phyloP scores from a whole-genome alignment of 768 basidiomycete species.

The Tricholoma bakamatsutake region DNA sequence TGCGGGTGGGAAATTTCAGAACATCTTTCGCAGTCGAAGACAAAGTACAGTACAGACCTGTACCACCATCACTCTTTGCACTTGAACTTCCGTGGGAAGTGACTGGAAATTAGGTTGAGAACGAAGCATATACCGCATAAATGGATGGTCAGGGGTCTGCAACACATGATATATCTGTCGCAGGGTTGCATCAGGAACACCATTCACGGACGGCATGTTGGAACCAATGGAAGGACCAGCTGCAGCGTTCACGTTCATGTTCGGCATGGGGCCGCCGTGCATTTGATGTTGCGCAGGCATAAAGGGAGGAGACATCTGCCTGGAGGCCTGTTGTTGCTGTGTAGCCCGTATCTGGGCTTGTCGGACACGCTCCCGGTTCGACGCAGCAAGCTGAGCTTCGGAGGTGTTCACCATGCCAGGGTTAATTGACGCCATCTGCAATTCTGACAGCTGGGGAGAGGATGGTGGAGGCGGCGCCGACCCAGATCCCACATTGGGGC shows the following conservation, averaged over 20 bases:
- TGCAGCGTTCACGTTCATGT: constrained; percentile 12
- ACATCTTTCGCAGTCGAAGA: not conserved
- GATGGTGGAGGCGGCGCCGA: constrained; percentile 11
- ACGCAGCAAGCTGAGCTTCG: constrained; percentile 32
- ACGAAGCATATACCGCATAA: constrained; percentile 49
- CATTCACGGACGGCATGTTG: constrained; percentile 14
- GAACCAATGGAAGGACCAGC: constrained; percentile 16
- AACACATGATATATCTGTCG: constrained; percentile 43
- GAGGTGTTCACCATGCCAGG: constrained; percentile 16
- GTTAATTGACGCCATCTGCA: constrained; percentile 10
- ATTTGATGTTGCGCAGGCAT: constrained; percentile 10
- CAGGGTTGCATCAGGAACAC: constrained; percentile 18
- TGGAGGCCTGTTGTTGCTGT: constrained; percentile 25
- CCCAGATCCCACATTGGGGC: not conserved
- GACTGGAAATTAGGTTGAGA: constrained; percentile 47
- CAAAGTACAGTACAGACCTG: constrained; percentile 35
- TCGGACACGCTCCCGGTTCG: constrained; percentile 26
- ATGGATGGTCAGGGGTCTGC: constrained; percentile 50
- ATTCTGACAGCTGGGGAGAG: constrained; percentile 17
- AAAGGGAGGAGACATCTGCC: constrained; percentile 40
- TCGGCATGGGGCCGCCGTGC: constrained; percentile 12
- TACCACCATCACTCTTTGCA: constrained; percentile 50
- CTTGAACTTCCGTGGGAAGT: constrained; percentile 47
- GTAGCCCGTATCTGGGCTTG: constrained; percentile 31
- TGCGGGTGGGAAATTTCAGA: not conserved